These are phyloP conservation scores for Sequoiadendron giganteum DNA, from an alignment of 75 land plant genomes.

Conservation along the genomic window DNA sequence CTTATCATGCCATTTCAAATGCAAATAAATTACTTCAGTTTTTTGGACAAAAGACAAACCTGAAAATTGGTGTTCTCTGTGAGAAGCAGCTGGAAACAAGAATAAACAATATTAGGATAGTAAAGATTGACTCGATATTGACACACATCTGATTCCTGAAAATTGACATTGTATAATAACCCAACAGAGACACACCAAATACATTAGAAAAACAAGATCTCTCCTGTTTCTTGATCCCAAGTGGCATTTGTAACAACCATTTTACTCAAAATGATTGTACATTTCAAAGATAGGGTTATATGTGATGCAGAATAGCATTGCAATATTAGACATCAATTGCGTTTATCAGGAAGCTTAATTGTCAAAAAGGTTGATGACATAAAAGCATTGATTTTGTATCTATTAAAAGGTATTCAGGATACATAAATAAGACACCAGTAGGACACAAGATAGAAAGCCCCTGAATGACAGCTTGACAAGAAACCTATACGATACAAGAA, in stretches of 20 bases:
- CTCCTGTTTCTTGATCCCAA: constrained; percentile 5
- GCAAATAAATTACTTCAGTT: neutral
- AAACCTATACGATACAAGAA: neutral
- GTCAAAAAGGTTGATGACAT: neutral
- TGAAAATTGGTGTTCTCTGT: no score
- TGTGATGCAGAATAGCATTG: neutral
- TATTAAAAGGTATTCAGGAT: neutral
- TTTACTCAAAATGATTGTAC: neutral
- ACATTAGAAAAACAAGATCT: neutral
- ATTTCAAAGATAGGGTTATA: neutral
- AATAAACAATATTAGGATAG: neutral
- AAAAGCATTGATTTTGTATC: neutral
- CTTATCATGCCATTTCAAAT: neutral
- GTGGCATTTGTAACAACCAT: neutral
- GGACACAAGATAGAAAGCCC: neutral
- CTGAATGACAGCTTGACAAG: neutral
- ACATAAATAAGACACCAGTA: neutral
- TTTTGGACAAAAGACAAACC: neutral
- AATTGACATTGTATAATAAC: no score
- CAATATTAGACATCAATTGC: neutral
- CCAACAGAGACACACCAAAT: neutral
- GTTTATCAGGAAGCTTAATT: neutral
- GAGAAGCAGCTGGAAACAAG: neutral
- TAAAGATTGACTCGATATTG: neutral
- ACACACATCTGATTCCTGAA: neutral